Conservation (phyloP, 768 basidiomycete genomes). For the Xerocomus brunneocitrinus region DNA sequence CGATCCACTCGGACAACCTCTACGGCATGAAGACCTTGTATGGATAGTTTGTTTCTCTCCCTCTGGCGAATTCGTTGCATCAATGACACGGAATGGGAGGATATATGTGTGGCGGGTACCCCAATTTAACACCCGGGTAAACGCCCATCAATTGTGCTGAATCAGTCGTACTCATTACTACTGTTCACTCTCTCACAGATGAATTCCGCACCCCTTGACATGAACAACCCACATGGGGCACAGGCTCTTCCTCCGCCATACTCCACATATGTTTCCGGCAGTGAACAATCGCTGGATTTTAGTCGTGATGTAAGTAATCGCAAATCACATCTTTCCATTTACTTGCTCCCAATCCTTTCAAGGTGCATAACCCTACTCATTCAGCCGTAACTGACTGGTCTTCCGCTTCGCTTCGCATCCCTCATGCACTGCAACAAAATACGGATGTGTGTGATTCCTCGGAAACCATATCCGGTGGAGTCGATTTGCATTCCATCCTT, state of each 20-base stretch:
- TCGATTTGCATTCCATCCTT: not conserved
- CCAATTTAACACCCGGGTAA: not conserved
- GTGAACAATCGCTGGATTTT: not conserved
- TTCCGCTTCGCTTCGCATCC: not conserved
- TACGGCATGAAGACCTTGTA: too few species aligned
- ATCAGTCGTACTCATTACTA: not conserved
- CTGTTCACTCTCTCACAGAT: too few species aligned
- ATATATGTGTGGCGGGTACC: slow-evolving; percentile 1
- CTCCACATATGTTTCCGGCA: not conserved
- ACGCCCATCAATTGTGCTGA: too few species aligned
- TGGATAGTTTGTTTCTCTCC: too few species aligned
- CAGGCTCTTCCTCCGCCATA: not conserved
- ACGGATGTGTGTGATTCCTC: not conserved
- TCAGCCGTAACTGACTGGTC: not conserved
- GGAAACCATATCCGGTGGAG: not conserved
- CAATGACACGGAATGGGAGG: not conserved
- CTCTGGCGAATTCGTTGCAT: too few species aligned
- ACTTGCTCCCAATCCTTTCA: not conserved
- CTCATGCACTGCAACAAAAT: not conserved
- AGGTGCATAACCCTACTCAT: not conserved
- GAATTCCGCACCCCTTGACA: not conserved
- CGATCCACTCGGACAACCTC: too few species aligned
- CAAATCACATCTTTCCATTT: not conserved
- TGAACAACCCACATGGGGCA: not conserved
- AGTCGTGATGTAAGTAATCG: not conserved